phyloP scores from a whole-genome alignment of 2,329 filamentous ascomycete species.

The Beauveria medogensis region DNA sequence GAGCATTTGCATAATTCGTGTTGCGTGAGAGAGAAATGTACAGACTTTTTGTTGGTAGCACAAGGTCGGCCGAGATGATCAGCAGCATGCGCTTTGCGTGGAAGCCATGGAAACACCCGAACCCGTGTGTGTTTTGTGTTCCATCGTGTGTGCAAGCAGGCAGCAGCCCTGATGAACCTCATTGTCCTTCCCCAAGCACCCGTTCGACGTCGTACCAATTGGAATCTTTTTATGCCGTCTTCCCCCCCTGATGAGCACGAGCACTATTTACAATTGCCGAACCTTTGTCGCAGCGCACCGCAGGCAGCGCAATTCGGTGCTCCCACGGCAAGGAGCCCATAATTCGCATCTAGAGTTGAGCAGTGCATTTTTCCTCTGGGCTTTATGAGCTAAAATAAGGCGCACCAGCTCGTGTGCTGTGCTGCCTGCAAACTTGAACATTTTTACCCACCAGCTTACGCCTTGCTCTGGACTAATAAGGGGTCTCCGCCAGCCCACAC shows the following conservation, averaged over 20 bases:
- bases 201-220: background rate
- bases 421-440: background rate
- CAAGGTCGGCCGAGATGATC: no score
- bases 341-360: background rate
- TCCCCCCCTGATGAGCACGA: background rate
- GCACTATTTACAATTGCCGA: background rate
- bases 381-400: background rate
- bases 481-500: slow-evolving; percentile 1
- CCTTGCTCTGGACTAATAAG: background rate
- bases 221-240: background rate
- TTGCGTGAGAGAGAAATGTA: background rate
- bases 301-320: background rate
- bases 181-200: no score
- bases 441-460: slow-evolving; percentile 6
- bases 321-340: background rate
- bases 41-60: no score
- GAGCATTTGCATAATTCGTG: background rate
- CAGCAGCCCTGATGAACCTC: background rate
- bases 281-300: background rate
- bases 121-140: no score
- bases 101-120: no score
- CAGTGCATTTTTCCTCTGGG: background rate
- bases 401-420: background rate
- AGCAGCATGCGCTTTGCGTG: no score
- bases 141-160: background rate